These are phyloP conservation scores for Prinsepia uniflora DNA, from an alignment of 306 rosid species.

Conservation along the genomic window DNA sequence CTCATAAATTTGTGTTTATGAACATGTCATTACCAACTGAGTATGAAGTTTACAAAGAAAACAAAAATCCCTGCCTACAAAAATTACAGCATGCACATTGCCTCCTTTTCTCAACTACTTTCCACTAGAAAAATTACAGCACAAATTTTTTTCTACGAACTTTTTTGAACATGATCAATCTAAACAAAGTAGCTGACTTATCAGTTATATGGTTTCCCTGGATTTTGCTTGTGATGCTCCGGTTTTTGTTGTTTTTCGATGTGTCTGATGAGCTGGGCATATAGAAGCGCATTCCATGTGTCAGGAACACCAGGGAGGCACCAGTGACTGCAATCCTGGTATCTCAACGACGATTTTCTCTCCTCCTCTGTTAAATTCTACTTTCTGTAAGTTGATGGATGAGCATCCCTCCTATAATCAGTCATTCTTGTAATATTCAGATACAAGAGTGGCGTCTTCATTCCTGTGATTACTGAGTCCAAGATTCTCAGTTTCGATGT, in stretches of 20 bases:
- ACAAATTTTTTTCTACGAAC: background rate
- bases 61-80: background rate
- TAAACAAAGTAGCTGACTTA: background rate
- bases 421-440: constrained; percentile 28
- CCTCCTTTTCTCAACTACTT: background rate
- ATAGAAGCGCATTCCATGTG: too few species aligned
- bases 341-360: constrained; percentile 20
- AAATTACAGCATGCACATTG: background rate
- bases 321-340: constrained; percentile 72
- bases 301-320: constrained; percentile 68
- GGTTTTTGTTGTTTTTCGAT: background rate
- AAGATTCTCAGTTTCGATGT: constrained; percentile 19
- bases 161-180: background rate
- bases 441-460: constrained; percentile 20
- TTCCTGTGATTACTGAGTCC: constrained; percentile 15
- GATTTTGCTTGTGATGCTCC: constrained; percentile 6
- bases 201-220: background rate
- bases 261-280: constrained; percentile 15
- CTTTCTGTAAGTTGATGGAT: constrained; percentile 40
- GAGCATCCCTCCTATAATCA: constrained; percentile 23
- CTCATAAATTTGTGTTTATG: too few species aligned
- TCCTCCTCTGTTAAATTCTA: constrained; percentile 41
- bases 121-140: background rate
- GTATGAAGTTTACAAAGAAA: background rate
- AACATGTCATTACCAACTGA: background rate